A percentile compares a stretch with the other conserved stretches of the same genome.
Conservation (phyloP, 345 rosid genomes). For the Hypericum perforatum region DNA sequence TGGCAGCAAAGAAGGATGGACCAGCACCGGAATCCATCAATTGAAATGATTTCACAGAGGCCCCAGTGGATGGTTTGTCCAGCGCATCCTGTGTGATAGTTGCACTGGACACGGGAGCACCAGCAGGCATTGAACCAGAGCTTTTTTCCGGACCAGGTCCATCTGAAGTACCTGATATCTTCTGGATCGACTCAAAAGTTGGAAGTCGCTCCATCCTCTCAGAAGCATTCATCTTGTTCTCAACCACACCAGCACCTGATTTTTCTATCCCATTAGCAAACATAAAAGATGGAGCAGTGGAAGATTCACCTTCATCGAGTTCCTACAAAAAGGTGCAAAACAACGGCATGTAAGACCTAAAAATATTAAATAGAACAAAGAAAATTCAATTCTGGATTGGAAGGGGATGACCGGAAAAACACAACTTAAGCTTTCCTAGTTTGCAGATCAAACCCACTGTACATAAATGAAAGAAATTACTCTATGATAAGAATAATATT, state of each 20-base stretch:
- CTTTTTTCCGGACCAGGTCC: conserved; percentile 31
- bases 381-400: too few species aligned
- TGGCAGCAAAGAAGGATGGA: conserved; percentile 17
- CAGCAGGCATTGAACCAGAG: conserved; percentile 15
- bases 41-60: conserved; percentile 17
- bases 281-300: conserved; percentile 21
- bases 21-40: conserved; percentile 17
- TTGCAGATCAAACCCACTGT: too few species aligned
- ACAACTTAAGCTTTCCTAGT: too few species aligned
- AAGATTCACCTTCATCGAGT: conserved; percentile 49
- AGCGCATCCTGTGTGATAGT: conserved; percentile 26
- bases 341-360: background rate
- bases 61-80: conserved; percentile 21
- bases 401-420: too few species aligned
- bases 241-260: conserved; percentile 20
- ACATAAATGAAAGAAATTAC: too few species aligned
- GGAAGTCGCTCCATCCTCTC: conserved; percentile 26
- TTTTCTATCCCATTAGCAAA: conserved; percentile 27
- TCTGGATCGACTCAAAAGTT: conserved; percentile 22
- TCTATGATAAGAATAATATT: too few species aligned
- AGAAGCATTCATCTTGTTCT: conserved; percentile 23
- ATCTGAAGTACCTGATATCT: conserved; percentile 22
- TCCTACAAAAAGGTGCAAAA: conserved; percentile 35
- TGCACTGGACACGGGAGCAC: conserved; percentile 18
- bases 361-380: background rate